Evolutionary conservation across 768 basidiomycete genomes (phyloP).

Genomic region (Calocybe indica): DNA sequence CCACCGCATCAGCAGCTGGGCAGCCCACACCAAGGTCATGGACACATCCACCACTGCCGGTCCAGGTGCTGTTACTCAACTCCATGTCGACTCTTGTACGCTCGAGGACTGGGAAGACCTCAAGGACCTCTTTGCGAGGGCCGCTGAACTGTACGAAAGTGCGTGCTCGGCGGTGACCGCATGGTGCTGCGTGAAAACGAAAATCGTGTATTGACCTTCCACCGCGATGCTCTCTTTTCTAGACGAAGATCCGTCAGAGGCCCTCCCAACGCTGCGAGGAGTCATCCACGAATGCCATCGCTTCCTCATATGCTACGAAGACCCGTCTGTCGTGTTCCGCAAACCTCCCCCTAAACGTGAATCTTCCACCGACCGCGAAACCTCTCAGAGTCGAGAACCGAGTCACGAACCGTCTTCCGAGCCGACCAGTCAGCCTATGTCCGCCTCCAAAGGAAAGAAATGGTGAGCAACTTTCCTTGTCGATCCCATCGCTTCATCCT

Average conservation of each 20-base stretch:
- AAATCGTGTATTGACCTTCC: conserved; percentile 3
- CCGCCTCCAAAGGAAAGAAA: conserved; percentile 6
- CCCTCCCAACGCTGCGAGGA: conserved; percentile 51
- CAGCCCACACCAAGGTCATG: conserved; percentile 30
- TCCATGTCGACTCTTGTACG: conserved; percentile 17
- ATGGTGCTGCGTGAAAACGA: conserved; percentile 9
- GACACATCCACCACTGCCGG: conserved; percentile 31
- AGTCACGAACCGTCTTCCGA: no score
- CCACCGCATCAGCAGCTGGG: conserved; percentile 23
- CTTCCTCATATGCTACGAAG: conserved; percentile 47
- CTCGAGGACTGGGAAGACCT: conserved; percentile 62
- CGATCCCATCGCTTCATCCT: background rate
- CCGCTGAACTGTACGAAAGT: conserved; percentile 57
- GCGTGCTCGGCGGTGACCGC: conserved; percentile 14
- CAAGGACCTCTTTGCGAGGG: conserved; percentile 55
- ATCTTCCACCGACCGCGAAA: background rate
- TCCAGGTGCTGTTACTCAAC: conserved; percentile 13
- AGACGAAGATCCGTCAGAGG: conserved; percentile 43
- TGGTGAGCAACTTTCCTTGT: conserved; percentile 9
- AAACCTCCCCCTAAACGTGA: conserved; percentile 13
- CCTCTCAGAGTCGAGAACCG: background rate
- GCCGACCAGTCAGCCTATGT: background rate
- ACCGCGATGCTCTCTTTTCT: background rate
- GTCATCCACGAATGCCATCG: conserved; percentile 66
- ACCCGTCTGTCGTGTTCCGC: conserved; percentile 48